Conservation (phyloP, 140 eudicot species). For the Bidens hawaiensis region DNA sequence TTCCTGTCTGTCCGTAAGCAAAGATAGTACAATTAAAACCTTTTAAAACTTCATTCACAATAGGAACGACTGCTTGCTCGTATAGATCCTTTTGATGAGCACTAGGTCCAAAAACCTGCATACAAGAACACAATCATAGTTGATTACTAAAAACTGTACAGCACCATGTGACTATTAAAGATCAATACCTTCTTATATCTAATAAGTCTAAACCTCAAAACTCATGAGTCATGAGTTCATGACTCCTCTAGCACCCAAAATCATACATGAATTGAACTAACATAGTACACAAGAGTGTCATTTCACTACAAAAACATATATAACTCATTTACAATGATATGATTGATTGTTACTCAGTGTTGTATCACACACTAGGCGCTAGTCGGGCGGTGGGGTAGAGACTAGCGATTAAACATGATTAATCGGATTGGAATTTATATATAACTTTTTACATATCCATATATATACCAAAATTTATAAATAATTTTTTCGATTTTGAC, state of each 20-base stretch:
- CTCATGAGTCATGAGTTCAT: too few relatives aligned
- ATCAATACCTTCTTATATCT: not conserved
- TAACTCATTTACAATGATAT: not conserved
- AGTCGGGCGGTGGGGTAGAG: too few relatives aligned
- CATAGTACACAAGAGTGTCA: not conserved
- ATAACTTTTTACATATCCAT: too few relatives aligned
- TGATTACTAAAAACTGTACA: not conserved
- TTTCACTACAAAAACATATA: not conserved
- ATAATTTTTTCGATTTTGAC: too few relatives aligned
- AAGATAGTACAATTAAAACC: conserved; percentile 91
- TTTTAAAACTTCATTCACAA: conserved; percentile 80
- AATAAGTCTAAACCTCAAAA: conserved; percentile 10
- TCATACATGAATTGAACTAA: not conserved
- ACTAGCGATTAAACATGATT: too few relatives aligned
- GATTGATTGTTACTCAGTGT: too few relatives aligned
- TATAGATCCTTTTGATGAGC: conserved; percentile 73
- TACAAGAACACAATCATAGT: not conserved
- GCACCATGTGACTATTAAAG: not conserved
- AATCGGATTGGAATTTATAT: too few relatives aligned
- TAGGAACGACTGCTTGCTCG: conserved; percentile 81
- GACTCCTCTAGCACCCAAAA: conserved; percentile 1
- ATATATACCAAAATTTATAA: too few relatives aligned
- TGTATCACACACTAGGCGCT: too few relatives aligned
- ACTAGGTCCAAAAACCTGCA: conserved; percentile 87
- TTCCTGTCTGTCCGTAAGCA: conserved; percentile 93